Evolutionary conservation across 2,329 filamentous ascomycete species (phyloP).

Genomic region (Ascosphaera pollenicola): DNA sequence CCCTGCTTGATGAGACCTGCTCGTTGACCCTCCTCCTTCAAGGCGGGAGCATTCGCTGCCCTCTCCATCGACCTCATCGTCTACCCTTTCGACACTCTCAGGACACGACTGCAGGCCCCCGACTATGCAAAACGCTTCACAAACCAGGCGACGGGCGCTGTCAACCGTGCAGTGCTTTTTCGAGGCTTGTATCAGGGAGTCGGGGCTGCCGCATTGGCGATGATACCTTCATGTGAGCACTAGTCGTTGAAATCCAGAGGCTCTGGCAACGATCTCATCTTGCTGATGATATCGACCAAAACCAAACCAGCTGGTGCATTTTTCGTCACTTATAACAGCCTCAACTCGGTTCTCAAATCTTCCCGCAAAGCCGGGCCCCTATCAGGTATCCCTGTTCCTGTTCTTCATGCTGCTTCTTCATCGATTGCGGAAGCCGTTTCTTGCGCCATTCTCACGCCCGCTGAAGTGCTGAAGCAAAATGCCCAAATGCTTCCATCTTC

Average conservation of each 20-base stretch:
- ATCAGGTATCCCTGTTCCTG: conserved; percentile 31
- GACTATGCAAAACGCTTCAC: conserved; percentile 48
- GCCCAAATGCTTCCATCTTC: conserved; percentile 50
- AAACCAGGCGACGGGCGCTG: conserved; percentile 30
- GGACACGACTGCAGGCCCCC: conserved; percentile 63
- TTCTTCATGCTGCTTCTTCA: conserved; percentile 54
- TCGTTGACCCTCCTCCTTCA: not conserved
- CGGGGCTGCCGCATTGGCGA: conserved; percentile 64
- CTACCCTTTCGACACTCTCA: conserved; percentile 75
- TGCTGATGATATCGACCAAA: conserved; percentile 4
- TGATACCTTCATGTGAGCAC: conserved; percentile 56
- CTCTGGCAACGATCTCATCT: not conserved
- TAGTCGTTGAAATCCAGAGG: not conserved
- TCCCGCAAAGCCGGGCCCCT: conserved; percentile 17
- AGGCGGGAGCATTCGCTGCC: conserved; percentile 71
- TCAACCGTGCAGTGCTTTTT: conserved; percentile 35
- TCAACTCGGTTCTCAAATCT: conserved; percentile 41
- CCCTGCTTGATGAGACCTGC: too few species aligned
- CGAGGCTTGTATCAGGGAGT: conserved; percentile 71
- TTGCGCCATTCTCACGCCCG: conserved; percentile 68
- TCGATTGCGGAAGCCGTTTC: conserved; percentile 61
- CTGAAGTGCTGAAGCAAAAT: conserved; percentile 85
- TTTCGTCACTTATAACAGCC: conserved; percentile 71
- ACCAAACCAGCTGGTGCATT: conserved; percentile 49
- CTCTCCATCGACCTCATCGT: conserved; percentile 70